A percentile compares a stretch with the other conserved stretches of the same genome.
phyloP scores from a whole-genome alignment of 1,284 basidiomycete species.

The Heterobasidion occidentale region DNA sequence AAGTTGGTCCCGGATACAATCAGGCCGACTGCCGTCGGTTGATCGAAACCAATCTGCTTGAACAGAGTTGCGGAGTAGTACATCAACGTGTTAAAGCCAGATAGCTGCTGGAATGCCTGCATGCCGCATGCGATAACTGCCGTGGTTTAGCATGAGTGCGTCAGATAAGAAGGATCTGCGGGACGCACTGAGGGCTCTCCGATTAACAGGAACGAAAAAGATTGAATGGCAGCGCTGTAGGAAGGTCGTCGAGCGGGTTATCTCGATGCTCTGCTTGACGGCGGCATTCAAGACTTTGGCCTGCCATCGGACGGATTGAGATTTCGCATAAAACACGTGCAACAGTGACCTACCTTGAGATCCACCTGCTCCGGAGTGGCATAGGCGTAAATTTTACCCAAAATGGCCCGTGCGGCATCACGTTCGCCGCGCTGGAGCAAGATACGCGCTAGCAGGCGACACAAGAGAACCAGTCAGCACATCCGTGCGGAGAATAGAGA shows the following conservation, averaged over 20 bases:
- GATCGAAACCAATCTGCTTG: conserved; percentile 72
- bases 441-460: conserved; percentile 52
- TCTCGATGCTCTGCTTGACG: conserved; percentile 57
- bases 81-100: conserved; percentile 49
- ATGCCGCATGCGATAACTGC: conserved; percentile 70
- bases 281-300: conserved; percentile 52
- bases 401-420: conserved; percentile 40
- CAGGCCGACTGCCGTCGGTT: conserved; percentile 73
- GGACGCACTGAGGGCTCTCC: conserved; percentile 61
- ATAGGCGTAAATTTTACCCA: conserved; percentile 59
- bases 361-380: conserved; percentile 60
- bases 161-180: neutral
- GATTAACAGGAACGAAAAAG: conserved; percentile 48
- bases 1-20: conserved; percentile 79
- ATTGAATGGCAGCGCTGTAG: conserved; percentile 48
- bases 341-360: conserved; percentile 40
- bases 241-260: conserved; percentile 56
- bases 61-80: conserved; percentile 55
- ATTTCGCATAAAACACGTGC: neutral
- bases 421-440: conserved; percentile 50
- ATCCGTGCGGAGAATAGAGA: neutral
- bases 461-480: neutral
- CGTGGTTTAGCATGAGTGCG: neutral
- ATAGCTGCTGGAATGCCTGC: conserved; percentile 79
- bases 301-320: conserved; percentile 20